Evolutionary conservation across 2,329 filamentous ascomycete species (phyloP).

Genomic region (Apiospora hydei): DNA sequence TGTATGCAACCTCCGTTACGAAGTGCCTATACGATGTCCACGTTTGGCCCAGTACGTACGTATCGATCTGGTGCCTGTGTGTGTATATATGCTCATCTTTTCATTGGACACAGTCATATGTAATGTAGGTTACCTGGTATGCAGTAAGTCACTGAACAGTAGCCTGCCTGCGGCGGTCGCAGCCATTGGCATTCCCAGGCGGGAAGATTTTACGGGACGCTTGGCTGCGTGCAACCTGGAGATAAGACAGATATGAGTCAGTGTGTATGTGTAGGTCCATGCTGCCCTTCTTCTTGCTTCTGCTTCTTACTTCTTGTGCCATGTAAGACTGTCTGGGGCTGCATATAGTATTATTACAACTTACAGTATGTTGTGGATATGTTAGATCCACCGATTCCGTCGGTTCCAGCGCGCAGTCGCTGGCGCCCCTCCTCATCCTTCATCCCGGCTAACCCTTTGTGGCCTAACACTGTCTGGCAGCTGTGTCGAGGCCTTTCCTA

Average conservation of each 20-base stretch:
- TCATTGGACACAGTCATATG: neutral
- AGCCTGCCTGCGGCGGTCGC: conserved; percentile 2
- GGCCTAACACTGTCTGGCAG: neutral
- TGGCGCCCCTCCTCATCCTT: neutral
- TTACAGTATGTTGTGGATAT: conserved; percentile 12
- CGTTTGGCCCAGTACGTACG: neutral
- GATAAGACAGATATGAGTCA: conserved; percentile 9
- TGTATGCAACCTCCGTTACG: neutral
- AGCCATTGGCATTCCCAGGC: neutral
- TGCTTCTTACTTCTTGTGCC: neutral
- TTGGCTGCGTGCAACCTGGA: neutral
- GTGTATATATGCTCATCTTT: neutral
- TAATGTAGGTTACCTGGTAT: neutral
- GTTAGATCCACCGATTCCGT: conserved; percentile 1
- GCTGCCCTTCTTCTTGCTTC: neutral
- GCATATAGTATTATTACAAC: neutral
- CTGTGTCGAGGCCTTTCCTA: neutral
- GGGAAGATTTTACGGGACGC: neutral
- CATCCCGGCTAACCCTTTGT: neutral
- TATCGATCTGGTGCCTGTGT: neutral
- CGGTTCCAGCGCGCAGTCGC: neutral
- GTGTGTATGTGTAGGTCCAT: neutral
- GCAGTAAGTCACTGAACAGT: neutral
- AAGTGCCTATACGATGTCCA: neutral
- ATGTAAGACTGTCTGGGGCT: neutral